Evolutionary conservation across 768 basidiomycete species (phyloP).

Genomic region (Saitozyma podzolica): DNA sequence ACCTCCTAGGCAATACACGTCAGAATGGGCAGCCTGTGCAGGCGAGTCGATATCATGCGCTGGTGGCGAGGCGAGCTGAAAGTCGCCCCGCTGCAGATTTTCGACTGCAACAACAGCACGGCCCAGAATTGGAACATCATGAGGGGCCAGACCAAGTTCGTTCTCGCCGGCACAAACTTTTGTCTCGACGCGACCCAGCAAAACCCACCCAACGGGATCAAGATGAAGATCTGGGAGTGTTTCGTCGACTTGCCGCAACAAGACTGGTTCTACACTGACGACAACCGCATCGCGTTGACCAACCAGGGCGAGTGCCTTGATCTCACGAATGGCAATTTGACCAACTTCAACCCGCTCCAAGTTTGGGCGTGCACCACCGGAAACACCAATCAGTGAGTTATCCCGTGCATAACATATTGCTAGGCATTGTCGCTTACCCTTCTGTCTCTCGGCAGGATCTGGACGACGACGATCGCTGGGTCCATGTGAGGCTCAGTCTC

Average conservation of each 20-base stretch:
- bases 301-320: slow-evolving; percentile 30
- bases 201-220: slow-evolving; percentile 24
- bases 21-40: no score
- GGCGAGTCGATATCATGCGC: no score
- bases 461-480: no score
- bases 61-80: no score
- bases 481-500: no score
- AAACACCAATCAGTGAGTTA: slow-evolving; percentile 7
- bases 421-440: no score
- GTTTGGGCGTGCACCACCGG: slow-evolving; percentile 2
- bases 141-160: slow-evolving; percentile 21
- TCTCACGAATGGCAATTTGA: slow-evolving; percentile 13
- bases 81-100: slow-evolving; percentile 19
- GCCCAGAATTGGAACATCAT: slow-evolving; percentile 29
- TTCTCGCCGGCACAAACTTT: slow-evolving; percentile 33
- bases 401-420: no score
- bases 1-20: no score
- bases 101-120: slow-evolving; percentile 27
- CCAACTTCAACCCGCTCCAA: slow-evolving; percentile 7
- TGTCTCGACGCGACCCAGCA: slow-evolving; percentile 35
- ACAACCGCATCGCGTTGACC: slow-evolving; percentile 26
- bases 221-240: slow-evolving; percentile 41
- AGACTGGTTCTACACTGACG: slow-evolving; percentile 35
- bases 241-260: slow-evolving; percentile 29
- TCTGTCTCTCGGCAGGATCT: no score